These are phyloP conservation scores for Rhamnella rubrinervis DNA, from an alignment of 331 rosid genomes.

Conservation along the genomic window DNA sequence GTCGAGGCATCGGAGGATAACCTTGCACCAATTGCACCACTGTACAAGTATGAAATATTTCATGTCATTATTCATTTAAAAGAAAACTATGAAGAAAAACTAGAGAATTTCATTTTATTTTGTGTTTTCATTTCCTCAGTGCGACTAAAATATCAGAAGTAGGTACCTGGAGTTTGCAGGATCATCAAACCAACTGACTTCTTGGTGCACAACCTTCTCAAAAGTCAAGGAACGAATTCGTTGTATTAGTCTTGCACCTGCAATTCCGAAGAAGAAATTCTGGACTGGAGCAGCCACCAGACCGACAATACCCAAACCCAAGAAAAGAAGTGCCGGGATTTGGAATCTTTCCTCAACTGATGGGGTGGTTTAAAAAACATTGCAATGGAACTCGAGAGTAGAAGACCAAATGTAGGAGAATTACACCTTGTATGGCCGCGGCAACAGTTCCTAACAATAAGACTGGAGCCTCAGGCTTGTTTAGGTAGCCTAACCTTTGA, in stretches of 20 bases:
- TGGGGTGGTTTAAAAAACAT: conserved; percentile 57
- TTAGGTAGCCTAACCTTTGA: conserved; percentile 49
- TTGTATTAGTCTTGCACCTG: conserved; percentile 71
- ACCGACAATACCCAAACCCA: conserved; percentile 44
- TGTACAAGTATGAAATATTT: conserved; percentile 9
- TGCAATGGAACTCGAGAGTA: conserved; percentile 57
- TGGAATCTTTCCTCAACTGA: conserved; percentile 50
- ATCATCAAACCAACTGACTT: conserved; percentile 87
- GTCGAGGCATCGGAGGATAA: conserved; percentile 83
- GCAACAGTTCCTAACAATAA: conserved; percentile 62
- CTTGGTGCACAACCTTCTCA: conserved; percentile 69
- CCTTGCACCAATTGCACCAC: conserved; percentile 87
- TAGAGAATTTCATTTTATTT: no score
- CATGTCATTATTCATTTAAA: no score
- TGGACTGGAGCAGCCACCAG: conserved; percentile 38
- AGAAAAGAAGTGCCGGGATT: conserved; percentile 48
- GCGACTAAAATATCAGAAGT: not conserved
- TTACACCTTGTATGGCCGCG: conserved; percentile 52
- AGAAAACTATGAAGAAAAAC: no score
- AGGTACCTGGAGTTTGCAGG: conserved; percentile 67
- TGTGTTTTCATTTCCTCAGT: no score
- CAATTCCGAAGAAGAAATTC: conserved; percentile 64
- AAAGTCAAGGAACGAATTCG: conserved; percentile 69
- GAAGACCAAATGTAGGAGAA: conserved; percentile 54
- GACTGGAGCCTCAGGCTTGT: conserved; percentile 69